Base-by-base conservation (phyloP, 2,329 filamentous ascomycete species). In the Hypomyces rosellus region DNA sequence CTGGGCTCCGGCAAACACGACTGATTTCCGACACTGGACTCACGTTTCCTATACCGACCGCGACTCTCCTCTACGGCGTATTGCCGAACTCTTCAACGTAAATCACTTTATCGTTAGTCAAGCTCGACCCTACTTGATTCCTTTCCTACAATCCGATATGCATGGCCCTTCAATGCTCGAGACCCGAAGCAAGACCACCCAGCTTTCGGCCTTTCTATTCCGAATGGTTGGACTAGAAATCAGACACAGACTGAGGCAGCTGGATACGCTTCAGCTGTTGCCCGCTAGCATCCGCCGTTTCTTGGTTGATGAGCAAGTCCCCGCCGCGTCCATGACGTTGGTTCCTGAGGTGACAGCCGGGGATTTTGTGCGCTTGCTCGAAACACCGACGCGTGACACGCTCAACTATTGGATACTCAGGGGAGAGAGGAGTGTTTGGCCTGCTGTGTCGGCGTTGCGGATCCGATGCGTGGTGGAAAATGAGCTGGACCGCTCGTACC, bases 51-150 rank as follows among this genome's bases (percentile, higher is more conserved):
- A 86, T 65, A 76, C 77, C 39, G 84, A 88, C 54, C 81, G 81
- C 39, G 84, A 80, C 61, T 77, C 77, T 1, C 79, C 78, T 2
- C 76, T 93, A 1, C 77, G 82, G 48, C 81, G 88, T 37, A 84
- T 93, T 30, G 82, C 86, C 6, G 86, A 92, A 69, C 79, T 92
- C 11, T 93, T 93, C 76, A 95, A 95, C 64, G 88, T 95, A 48
- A 95, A 96, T 64, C 91, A 96, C 72, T 96, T 95, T 69, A 89
- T 97, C 56, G 84, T 97, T 57, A 93, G 88, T 57, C 92, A 96
- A 71, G 90, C 92, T 1, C 80, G 91, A 3, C 92, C 92, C 0
- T 96, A 95, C 66, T 75, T 96, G 14, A 85, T 92, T 25, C 91
- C 91, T 0, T 93, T 96, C 60, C 75, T 95, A 5, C 83, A 86